Conservation (phyloP, 2,329 filamentous ascomycete genomes). For the Simplicillium sp. region DNA sequence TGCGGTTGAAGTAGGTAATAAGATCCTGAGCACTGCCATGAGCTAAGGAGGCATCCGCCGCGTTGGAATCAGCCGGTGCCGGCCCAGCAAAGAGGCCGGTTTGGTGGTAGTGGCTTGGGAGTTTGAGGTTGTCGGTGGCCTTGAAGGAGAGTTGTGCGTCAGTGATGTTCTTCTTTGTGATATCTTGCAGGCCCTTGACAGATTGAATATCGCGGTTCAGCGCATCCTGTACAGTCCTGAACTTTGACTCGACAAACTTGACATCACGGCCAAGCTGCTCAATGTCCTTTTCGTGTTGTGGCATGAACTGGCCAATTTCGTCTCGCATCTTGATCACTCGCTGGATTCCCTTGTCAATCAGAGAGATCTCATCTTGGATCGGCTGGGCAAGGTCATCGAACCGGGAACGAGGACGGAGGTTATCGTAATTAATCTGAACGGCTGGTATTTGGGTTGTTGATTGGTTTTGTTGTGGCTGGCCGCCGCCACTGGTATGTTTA, state of each 20-base stretch:
- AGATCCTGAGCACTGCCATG: conserved; percentile 30
- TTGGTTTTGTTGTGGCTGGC: conserved; percentile 11
- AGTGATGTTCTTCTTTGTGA: conserved; percentile 52
- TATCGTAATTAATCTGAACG: conserved; percentile 68
- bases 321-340: conserved; percentile 69
- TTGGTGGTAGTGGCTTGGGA: conserved; percentile 50
- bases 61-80: conserved; percentile 16
- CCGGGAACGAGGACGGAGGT: conserved; percentile 77
- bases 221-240: conserved; percentile 32
- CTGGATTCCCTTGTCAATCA: conserved; percentile 72
- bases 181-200: conserved; percentile 52
- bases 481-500: conserved; percentile 18
- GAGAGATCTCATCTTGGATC: conserved; percentile 67
- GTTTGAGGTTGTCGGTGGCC: conserved; percentile 63
- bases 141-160: conserved; percentile 65
- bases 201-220: conserved; percentile 49
- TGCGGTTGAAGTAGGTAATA: conserved; percentile 34
- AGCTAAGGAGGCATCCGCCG: conserved; percentile 22
- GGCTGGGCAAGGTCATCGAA: conserved; percentile 84
- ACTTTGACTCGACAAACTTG: conserved; percentile 40
- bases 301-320: conserved; percentile 62
- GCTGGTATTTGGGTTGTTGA: conserved; percentile 51
- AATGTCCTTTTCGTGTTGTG: conserved; percentile 40
- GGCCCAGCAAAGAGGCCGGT: conserved; percentile 31
- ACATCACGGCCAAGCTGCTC: conserved; percentile 36